A percentile compares a stretch with the other conserved stretches of the same genome.
Evolutionary conservation across 257 asterid species (phyloP).

Genomic region (Solanum gracilifrons): DNA sequence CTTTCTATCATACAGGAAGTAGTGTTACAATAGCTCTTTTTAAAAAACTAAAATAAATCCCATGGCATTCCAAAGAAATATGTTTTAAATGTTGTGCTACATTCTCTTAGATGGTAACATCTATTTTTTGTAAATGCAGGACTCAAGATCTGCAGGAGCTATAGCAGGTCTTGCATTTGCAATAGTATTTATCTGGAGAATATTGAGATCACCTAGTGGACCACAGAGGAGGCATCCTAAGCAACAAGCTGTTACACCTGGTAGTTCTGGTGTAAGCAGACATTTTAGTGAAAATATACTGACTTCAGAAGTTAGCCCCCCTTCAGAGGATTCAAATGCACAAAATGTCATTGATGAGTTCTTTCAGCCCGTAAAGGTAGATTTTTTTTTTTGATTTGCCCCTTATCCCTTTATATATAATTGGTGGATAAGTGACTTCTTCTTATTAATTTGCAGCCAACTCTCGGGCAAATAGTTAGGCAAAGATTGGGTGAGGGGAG

Average conservation of each 20-base stretch:
- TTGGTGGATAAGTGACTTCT: background rate
- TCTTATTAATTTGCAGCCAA: slow-evolving; percentile 30
- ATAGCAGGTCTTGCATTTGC: slow-evolving; percentile 81
- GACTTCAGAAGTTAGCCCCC: slow-evolving; percentile 22
- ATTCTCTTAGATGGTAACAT: background rate
- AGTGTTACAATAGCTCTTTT: background rate
- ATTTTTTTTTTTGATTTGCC: background rate
- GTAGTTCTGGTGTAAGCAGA: slow-evolving; percentile 42
- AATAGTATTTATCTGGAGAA: slow-evolving; percentile 78
- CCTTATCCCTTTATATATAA: background rate
- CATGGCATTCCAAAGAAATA: background rate
- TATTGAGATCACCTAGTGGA: slow-evolving; percentile 53
- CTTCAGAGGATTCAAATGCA: slow-evolving; percentile 49
- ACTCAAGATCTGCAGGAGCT: slow-evolving; percentile 68
- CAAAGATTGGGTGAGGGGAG: slow-evolving; percentile 62
- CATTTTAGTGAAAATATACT: slow-evolving; percentile 24
- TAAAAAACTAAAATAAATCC: background rate
- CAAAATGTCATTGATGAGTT: slow-evolving; percentile 75
- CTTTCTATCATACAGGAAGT: background rate
- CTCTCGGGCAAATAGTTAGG: slow-evolving; percentile 52
- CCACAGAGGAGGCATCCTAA: slow-evolving; percentile 60
- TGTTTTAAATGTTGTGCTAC: background rate
- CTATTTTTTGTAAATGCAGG: slow-evolving; percentile 28
- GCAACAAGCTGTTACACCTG: slow-evolving; percentile 41
- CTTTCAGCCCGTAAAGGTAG: slow-evolving; percentile 73